These are phyloP conservation scores for Skeletonema tropicum DNA, from an alignment of 108 stramenopile genomes.

Conservation along the genomic window DNA sequence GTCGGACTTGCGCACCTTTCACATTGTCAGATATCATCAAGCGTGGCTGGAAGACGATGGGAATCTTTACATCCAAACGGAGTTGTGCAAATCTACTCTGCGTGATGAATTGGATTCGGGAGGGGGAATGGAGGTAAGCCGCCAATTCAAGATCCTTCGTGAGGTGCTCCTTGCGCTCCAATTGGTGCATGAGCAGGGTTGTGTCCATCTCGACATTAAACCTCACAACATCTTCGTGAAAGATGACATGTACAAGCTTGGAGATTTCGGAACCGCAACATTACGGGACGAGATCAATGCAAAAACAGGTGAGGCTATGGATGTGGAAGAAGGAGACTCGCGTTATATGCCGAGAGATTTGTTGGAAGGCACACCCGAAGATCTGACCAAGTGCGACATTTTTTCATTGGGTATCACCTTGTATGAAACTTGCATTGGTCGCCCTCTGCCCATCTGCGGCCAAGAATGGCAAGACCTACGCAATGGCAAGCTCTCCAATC, in stretches of 20 bases:
- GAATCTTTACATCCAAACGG: constrained; percentile 54
- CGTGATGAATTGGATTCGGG: constrained; percentile 44
- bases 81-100: constrained; percentile 45
- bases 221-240: constrained; percentile 76
- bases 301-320: constrained; percentile 21
- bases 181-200: constrained; percentile 53
- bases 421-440: constrained; percentile 60
- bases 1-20: constrained; percentile 45
- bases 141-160: constrained; percentile 51
- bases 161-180: constrained; percentile 64
- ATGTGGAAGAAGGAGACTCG: constrained; percentile 70
- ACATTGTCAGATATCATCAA: constrained; percentile 58
- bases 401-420: constrained; percentile 73
- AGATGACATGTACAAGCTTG: constrained; percentile 63
- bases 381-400: constrained; percentile 88
- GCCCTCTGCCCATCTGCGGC: constrained; percentile 55
- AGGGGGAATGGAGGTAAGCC: not conserved
- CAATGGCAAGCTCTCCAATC: constrained; percentile 47
- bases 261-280: constrained; percentile 66
- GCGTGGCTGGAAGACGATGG: constrained; percentile 58
- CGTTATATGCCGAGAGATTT: constrained; percentile 75
- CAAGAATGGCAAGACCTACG: constrained; percentile 69
- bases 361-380: constrained; percentile 60
- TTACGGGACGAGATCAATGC: constrained; percentile 20
- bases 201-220: constrained; percentile 75